phyloP scores from a whole-genome alignment of 352 stramenopile species.

The Phytophthora quininea region DNA sequence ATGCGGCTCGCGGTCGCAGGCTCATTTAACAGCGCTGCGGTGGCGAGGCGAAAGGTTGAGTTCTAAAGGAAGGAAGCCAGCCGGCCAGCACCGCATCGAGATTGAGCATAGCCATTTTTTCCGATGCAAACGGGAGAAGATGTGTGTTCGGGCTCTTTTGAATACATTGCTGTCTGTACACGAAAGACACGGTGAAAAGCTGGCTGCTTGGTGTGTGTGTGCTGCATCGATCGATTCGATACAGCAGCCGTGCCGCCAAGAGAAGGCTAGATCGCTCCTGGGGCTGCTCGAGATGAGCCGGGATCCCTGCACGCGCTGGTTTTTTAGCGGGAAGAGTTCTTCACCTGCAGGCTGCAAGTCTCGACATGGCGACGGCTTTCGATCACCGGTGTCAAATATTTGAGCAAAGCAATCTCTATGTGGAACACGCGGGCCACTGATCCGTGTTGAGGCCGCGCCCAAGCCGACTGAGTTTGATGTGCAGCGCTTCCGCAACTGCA shows the following conservation, averaged over 20 bases:
- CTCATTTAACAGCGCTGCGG: neutral
- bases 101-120: constrained; percentile 1
- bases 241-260: neutral
- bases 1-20: neutral
- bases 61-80: neutral
- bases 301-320: constrained; percentile 11
- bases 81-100: neutral
- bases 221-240: no score
- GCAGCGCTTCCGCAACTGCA: constrained; percentile 35
- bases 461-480: constrained; percentile 22
- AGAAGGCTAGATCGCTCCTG: neutral
- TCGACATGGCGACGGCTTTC: constrained; percentile 26
- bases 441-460: neutral
- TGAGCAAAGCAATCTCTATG: constrained; percentile 26
- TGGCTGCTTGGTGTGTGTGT: no score
- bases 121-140: constrained; percentile 1
- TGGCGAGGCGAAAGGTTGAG: no score
- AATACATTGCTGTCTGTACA: neutral
- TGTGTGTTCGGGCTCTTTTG: neutral
- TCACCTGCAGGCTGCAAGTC: neutral
- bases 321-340: constrained; percentile 21
- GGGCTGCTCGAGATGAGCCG: constrained; percentile 19
- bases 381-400: constrained; percentile 28
- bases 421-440: neutral
- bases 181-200: no score